Percentiles rank a stretch among this genome's conserved stretches.
phyloP scores from a whole-genome alignment of 2,329 filamentous ascomycete species.

The Fonsecaea pedrosoi region DNA sequence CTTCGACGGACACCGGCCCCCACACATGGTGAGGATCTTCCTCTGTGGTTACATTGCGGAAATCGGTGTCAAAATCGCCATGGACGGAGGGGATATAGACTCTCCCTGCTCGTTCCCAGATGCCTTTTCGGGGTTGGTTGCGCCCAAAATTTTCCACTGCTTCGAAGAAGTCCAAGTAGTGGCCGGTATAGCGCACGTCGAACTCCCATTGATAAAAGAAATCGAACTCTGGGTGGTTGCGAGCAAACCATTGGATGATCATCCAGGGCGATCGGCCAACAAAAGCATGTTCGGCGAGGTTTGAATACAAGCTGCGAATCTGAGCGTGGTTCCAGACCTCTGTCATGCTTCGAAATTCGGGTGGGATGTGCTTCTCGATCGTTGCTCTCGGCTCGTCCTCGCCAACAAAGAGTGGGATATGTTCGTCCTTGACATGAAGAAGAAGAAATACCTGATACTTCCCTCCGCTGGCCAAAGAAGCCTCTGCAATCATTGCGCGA shows the following conservation, averaged over 20 bases:
- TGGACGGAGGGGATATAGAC: conserved; percentile 63
- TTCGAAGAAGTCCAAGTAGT: conserved; percentile 80
- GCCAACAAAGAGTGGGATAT: conserved; percentile 73
- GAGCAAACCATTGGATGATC: conserved; percentile 75
- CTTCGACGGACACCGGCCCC: conserved; percentile 68
- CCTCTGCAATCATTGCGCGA: conserved; percentile 81
- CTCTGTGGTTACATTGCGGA: conserved; percentile 35
- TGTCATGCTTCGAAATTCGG: conserved; percentile 73
- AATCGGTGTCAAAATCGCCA: conserved; percentile 52
- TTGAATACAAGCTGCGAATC: conserved; percentile 40
- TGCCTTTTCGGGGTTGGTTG: conserved; percentile 62
- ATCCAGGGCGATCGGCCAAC: conserved; percentile 63
- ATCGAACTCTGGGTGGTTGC: conserved; percentile 79
- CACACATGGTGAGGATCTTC: conserved; percentile 58
- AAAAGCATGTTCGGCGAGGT: conserved; percentile 41
- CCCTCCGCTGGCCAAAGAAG: conserved; percentile 79
- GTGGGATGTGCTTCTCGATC: conserved; percentile 65
- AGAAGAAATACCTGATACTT: conserved; percentile 84
- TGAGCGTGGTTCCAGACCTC: conserved; percentile 69
- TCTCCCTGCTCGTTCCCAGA: conserved; percentile 65
- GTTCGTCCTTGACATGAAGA: conserved; percentile 80
- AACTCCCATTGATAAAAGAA: conserved; percentile 90
- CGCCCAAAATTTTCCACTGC: conserved; percentile 64
- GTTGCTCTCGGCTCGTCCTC: conserved; percentile 68
- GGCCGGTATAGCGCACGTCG: conserved; percentile 78